Base-by-base conservation (phyloP, 2,329 filamentous ascomycete genomes). In the Zymoseptoria crescenta region DNA sequence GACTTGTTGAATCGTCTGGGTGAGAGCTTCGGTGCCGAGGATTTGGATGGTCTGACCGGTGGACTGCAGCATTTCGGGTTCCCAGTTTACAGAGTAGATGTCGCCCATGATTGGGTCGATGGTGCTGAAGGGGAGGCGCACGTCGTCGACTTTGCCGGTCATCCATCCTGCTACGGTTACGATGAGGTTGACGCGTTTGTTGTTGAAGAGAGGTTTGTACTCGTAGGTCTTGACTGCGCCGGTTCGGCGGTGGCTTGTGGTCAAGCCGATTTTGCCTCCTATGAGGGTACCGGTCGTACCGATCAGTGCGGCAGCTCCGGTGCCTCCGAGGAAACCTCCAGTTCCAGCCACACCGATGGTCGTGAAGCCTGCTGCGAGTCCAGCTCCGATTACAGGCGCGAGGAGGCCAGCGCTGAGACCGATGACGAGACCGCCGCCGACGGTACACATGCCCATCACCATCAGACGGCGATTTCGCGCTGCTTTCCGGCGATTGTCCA, bases 21-120 rank as follows among this genome's bases (percentile, higher is more conserved):
- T 96, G 62, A 99, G 84, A 68, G 94, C 94, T 84, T 99, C 94
- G 35, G 94, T 99, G 59, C 94, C 94, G 64, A 99, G 79, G 75
- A 99, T 97, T 69, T 96, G 96, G 69, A 99, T 97, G 52, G 94
- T 99, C 72, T 94, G 90, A 83, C 94, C 94, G 87, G 96, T 99
- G 74, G 91, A 96, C 67, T 86, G 87, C 71, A 99, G 82, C 92
- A 99, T 96, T 72, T 99, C 94, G 2, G 94, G 95, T 74, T 99
- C 94, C 92, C 94, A 99, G 59, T 95, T 80, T 9, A 99, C 87
- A 0, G 93, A 96, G 76, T 99, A 99, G 16, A 99, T 86, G 71
- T 99, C 94, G 10, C 94, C 94, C 94, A 99, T 99, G 63, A 97
- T 84, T 0, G 95, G 91, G 73, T 99, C 92, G 6, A 99, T 88